Conservation (phyloP, 2,329 filamentous ascomycete genomes). For the Botrytis porri region DNA sequence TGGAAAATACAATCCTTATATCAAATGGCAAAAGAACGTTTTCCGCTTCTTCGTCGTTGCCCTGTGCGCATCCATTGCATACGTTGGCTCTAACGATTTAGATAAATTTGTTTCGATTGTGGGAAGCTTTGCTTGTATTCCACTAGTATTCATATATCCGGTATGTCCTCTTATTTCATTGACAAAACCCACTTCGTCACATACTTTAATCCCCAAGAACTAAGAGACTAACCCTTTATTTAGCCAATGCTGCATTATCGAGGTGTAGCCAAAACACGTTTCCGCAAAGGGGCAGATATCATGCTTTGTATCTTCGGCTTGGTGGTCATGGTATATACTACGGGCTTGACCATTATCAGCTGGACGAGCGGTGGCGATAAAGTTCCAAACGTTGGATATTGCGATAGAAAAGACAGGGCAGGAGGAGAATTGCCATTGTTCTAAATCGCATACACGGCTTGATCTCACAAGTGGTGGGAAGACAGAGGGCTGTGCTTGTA, state of each 20-base stretch:
- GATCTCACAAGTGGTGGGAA: not conserved
- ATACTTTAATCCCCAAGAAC: not conserved
- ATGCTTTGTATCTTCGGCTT: conserved; percentile 77
- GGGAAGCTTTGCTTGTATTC: conserved; percentile 96
- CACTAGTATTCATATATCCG: conserved; percentile 94
- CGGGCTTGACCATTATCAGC: conserved; percentile 77
- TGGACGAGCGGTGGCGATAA: conserved; percentile 65
- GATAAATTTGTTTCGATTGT: conserved; percentile 98
- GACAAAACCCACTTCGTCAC: not conserved
- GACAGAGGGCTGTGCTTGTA: not conserved
- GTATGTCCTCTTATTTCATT: conserved; percentile 54
- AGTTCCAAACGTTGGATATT: conserved; percentile 58
- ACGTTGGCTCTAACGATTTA: conserved; percentile 86
- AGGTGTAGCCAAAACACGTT: conserved; percentile 67
- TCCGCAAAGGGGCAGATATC: conserved; percentile 71
- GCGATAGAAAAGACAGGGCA: conserved; percentile 45
- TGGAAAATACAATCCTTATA: conserved; percentile 95
- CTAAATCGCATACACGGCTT: not conserved
- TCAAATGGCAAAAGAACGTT: conserved; percentile 99
- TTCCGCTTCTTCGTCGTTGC: conserved; percentile 93
- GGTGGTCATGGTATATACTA: conserved; percentile 89
- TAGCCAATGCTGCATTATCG: conserved; percentile 88
- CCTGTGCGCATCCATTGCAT: conserved; percentile 82
- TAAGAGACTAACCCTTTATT: conserved; percentile 19
- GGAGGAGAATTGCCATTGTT: conserved; percentile 8